Base-by-base conservation (phyloP, 441 rosid genomes). In the Bocquillonia castaneifolia region DNA sequence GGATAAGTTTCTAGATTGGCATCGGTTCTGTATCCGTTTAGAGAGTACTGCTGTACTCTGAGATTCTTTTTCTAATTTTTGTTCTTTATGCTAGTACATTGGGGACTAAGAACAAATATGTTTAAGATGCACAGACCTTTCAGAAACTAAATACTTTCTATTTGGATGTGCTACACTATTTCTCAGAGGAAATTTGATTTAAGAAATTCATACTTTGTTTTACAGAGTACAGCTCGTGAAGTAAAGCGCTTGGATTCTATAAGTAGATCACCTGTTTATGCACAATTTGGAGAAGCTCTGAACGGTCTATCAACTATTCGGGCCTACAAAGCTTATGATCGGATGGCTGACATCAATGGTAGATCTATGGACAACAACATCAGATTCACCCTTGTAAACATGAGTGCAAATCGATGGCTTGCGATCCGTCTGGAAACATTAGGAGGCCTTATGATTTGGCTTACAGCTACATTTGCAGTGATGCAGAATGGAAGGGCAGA, bases 381-480 rank as follows among this genome's bases (percentile, higher is more conserved):
- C 78, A 83, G 96, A 80, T 93, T 91, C 86, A 89, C 90, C 44
- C 94, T 96, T 28, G 96, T 81, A 57, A 91, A 81, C 44, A 65
- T 78, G 62, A 89, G 98, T 73, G 81, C 88, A 36, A 89, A 89
- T 64, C 94, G 92, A 50, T 93, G 98, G 99, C 96, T 96, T 47
- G 74, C 82, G 51, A 86, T 89, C 80, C 79, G 98, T 70, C 70
- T 88, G 78, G 92, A 91, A 79, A 81, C 94, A 55, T 82, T 96
- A 68, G 97, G 99, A 71, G 98, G 99, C 67, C 63, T 93, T 62
- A 86, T 93, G 91, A 91, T 96, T 74, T 93, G 97, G 98, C 74
- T 93, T 75, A 87, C 82, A 63, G 98, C 98, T 66, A 83, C 90
- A 29, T 87, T 89, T 57, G 94, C 98, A 42, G 98, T 93, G 71